Conservation (phyloP, 352 stramenopile species). For the Blastocystis sp. region DNA sequence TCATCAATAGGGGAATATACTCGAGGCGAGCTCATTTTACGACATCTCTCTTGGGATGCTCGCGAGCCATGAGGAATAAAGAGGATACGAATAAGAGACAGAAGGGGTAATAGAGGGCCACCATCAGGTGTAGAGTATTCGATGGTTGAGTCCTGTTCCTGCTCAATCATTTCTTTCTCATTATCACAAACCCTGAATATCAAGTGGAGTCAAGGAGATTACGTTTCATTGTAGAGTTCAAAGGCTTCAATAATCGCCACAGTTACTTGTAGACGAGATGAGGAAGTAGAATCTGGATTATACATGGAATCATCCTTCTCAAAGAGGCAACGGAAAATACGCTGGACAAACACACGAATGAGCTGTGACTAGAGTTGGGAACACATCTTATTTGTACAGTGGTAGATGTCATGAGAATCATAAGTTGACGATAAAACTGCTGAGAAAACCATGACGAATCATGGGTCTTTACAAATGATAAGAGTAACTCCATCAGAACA, state of each 20-base stretch:
- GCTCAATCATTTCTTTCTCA: background rate
- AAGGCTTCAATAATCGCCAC: conserved; percentile 3
- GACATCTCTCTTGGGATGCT: background rate
- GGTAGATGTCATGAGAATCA: background rate
- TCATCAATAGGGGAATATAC: background rate
- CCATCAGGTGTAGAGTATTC: background rate
- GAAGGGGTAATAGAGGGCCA: background rate
- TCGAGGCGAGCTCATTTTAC: background rate
- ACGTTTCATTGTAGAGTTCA: conserved; percentile 50
- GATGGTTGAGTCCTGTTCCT: background rate
- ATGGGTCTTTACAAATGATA: conserved; percentile 36
- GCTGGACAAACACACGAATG: background rate
- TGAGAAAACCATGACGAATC: background rate
- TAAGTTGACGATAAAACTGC: conserved; percentile 21
- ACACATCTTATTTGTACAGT: background rate
- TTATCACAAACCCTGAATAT: background rate
- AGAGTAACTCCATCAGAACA: conserved; percentile 20
- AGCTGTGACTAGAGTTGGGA: background rate
- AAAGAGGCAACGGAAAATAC: conserved; percentile 18
- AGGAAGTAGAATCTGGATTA: background rate
- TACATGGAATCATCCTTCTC: background rate
- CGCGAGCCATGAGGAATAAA: background rate
- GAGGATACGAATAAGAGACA: conserved; percentile 28
- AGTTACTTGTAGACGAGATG: background rate
- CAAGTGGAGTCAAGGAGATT: background rate